phyloP scores from a whole-genome alignment of 164 flowering plant genomes.

The Stephania cephalantha region DNA sequence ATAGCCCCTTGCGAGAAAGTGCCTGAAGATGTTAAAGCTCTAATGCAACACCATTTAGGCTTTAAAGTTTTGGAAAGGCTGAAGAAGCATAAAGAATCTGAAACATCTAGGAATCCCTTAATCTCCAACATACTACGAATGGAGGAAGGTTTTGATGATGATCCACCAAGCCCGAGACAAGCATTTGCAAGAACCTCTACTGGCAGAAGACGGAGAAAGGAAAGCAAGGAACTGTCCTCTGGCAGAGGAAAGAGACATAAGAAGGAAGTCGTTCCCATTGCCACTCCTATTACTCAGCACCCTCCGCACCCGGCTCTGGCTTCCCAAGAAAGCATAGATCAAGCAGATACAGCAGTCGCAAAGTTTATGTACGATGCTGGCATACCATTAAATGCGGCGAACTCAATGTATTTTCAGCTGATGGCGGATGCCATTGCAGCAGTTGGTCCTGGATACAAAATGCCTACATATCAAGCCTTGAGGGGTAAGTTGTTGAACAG shows the following conservation, averaged over 20 bases:
- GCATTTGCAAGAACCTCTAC: slow-evolving; percentile 7
- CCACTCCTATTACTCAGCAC: slow-evolving; percentile 29
- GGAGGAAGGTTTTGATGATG: slow-evolving; percentile 19
- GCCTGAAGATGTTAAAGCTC: slow-evolving; percentile 34
- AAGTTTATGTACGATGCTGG: slow-evolving; percentile 38
- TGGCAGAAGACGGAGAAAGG: slow-evolving; percentile 24
- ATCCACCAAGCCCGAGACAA: slow-evolving; percentile 7
- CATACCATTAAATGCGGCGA: slow-evolving; percentile 32
- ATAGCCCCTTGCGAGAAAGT: slow-evolving; percentile 42
- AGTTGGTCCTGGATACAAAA: slow-evolving; percentile 39
- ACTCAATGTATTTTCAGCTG: slow-evolving; percentile 33
- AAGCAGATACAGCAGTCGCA: slow-evolving; percentile 43
- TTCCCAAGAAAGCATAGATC: slow-evolving; percentile 30
- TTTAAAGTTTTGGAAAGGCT: slow-evolving; percentile 31
- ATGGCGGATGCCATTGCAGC: slow-evolving; percentile 48
- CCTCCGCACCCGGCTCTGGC: slow-evolving; percentile 20
- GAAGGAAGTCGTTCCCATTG: slow-evolving; percentile 17
- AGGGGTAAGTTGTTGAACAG: slow-evolving; percentile 27
- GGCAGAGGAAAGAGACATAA: slow-evolving; percentile 23
- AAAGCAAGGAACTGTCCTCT: slow-evolving; percentile 18
- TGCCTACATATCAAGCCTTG: slow-evolving; percentile 36
- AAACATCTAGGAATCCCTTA: slow-evolving; percentile 14
- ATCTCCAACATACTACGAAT: slow-evolving; percentile 13
- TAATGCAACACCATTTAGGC: slow-evolving; percentile 38
- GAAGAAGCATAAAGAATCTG: slow-evolving; percentile 30